Evolutionary conservation across 345 rosid genomes (phyloP), one percentile per base, ranked within the genome.

Genomic region (Triadica sebifera): DNA sequence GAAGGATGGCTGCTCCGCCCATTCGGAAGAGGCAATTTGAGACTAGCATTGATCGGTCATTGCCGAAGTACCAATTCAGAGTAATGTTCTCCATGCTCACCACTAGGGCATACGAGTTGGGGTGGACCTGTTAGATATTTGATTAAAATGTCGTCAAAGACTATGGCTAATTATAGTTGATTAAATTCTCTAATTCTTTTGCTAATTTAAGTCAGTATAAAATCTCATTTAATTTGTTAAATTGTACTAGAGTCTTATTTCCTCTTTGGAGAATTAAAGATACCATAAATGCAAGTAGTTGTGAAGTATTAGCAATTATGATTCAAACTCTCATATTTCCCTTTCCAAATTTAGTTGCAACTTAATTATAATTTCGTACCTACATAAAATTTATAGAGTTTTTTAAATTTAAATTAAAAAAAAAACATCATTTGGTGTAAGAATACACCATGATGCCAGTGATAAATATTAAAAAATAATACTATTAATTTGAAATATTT

Each of bases 51-150:
- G 97, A 86, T 25, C 96, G 86, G 85, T 91, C 93, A 24, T 94
- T 94, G 69, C 98, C 98, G 37, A 85, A 86, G 85, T 94, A 94
- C 96, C 98, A 92, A 67, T 91, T 91, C 24, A 84, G 83, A 41
- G 96, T 90, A 13, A 91, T 87, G 85, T 92, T 90, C 86, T 94
- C 98, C 89, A 90, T 94, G 86, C 98, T 94, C 25, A 94, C 94
- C 5, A 94, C 97, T 15, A 94, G 73, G 4, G 96, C 97, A 72
- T 94, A 94, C n/a, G 96, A 88, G 74, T 90, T 88, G 38, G 97
- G 94, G 15, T 87, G 90, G 24, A 82, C 98, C 98, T 93, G 84
- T 63, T 52, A 20, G 5, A 7, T 4, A 34, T 29, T 29, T 2
- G 1, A 29, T 1, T 29, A 29, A 29, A 29, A 29, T 29, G 34